Conservation (phyloP, 129 eudicot species). For the Lactuca saligna region DNA sequence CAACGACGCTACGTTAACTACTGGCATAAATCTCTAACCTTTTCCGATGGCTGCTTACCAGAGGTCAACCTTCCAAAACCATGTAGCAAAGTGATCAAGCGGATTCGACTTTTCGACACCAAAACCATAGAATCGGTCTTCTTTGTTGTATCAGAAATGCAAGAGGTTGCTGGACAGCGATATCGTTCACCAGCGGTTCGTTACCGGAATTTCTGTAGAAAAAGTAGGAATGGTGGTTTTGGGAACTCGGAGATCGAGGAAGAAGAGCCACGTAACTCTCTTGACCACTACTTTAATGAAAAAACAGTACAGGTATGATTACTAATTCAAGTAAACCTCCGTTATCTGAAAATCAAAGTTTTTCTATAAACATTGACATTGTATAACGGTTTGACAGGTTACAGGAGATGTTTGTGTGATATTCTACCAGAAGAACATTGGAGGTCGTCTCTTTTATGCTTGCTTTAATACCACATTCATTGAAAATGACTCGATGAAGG, state of each 20-base stretch:
- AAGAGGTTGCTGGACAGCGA: conserved; percentile 49
- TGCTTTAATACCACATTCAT: conserved; percentile 77
- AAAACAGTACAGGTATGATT: conserved; percentile 48
- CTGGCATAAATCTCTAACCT: conserved; percentile 61
- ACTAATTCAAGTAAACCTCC: background rate
- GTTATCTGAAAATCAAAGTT: background rate
- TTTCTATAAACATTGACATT: background rate
- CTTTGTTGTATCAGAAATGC: conserved; percentile 57
- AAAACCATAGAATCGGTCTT: conserved; percentile 44
- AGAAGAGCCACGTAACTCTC: conserved; percentile 37
- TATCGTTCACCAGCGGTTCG: conserved; percentile 41
- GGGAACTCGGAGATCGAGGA: conserved; percentile 38
- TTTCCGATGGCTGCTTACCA: conserved; percentile 35
- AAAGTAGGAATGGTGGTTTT: conserved; percentile 31
- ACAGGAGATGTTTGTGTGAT: conserved; percentile 66
- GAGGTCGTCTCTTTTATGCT: conserved; percentile 74
- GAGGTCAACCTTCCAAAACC: conserved; percentile 51
- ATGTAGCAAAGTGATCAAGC: conserved; percentile 47
- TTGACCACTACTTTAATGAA: conserved; percentile 40
- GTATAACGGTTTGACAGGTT: conserved; percentile 30
- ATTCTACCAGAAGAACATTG: conserved; percentile 61
- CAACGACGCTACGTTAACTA: conserved; percentile 76
- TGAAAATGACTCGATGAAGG: conserved; percentile 56
- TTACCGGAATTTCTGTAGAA: conserved; percentile 53
- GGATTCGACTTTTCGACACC: conserved; percentile 56